Base-by-base conservation (phyloP, 2,329 filamentous ascomycete genomes). In the Geoglossum cookeanum region DNA sequence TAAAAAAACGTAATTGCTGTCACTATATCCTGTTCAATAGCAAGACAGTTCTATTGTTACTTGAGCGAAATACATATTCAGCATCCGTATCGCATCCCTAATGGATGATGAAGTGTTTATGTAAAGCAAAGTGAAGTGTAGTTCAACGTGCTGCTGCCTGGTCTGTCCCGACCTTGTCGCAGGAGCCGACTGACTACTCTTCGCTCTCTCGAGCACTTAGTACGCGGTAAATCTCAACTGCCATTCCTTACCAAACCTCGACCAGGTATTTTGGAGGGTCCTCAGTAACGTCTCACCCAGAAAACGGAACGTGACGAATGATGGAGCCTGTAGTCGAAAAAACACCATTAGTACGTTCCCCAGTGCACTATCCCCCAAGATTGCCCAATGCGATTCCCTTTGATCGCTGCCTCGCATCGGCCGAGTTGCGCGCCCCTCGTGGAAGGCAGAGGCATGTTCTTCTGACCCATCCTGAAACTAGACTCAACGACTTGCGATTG, bases 401-500 rank as follows among this genome's bases (percentile, higher is more conserved):
- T 35, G 33, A n/a, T 35, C n/a, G 33, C n/a, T 8, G 6, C 9
- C n/a, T 8, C 42, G 17, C 30, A 22, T 30, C 15, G 3, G 4
- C n/a, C 22, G 30, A 33, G 13, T 32, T 37, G 37, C 11, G 15
- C 32, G 8, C 17, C 49, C 22, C 27, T 48, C 42, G 15, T 4
- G 56, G 49, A n/a, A 58, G 9, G 33, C 15, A 32, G 30, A 9
- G 11, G 32, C 6, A 15, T 48, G 44, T n/a, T 58, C 56, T 45
- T 57, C 58, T 37, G 58, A 59, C 47, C 11, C 22, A 42, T 29
- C 22, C n/a, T 42, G 45, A n/a, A 1, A 32, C 13, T 13, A 63
- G 63, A 61, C 63, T 39, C 62, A 64, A 60, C 62, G 62, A 37
- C 60, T 65, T 29, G 63, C 63, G 32, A 60, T 65, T 33, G 63